Conservation (phyloP, 257 asterid species). For the Eustoma russellianum region DNA sequence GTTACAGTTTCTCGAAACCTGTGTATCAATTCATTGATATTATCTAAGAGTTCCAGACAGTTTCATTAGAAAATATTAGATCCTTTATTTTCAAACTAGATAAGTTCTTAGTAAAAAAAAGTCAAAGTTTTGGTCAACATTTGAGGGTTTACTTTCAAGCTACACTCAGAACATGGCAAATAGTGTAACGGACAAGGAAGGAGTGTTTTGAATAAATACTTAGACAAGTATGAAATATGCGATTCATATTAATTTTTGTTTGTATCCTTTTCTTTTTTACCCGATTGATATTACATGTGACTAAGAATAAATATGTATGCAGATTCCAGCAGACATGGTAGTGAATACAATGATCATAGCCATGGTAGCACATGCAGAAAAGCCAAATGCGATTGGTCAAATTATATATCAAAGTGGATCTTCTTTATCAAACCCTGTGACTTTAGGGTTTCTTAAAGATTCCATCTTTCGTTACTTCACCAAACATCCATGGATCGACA, state of each 20-base stretch:
- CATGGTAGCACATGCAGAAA: conserved; percentile 53
- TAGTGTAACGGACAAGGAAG: not conserved
- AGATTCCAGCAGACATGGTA: conserved; percentile 98
- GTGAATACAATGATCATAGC: conserved; percentile 82
- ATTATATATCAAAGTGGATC: conserved; percentile 73
- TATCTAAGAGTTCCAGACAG: too few species aligned
- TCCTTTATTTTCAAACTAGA: too few species aligned
- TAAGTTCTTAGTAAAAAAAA: too few species aligned
- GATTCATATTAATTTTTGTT: too few species aligned
- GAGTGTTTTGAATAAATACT: not conserved
- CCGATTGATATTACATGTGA: too few species aligned
- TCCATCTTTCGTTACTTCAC: conserved; percentile 39
- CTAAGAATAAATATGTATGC: conserved; percentile 3
- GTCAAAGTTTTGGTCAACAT: too few species aligned
- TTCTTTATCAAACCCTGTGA: conserved; percentile 64
- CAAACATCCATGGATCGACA: conserved; percentile 67
- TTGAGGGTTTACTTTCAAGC: too few species aligned
- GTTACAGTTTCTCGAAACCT: too few species aligned
- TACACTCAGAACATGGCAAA: too few species aligned
- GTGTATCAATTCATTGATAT: too few species aligned
- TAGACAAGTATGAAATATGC: not conserved
- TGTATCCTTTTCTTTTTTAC: too few species aligned
- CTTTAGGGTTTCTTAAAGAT: conserved; percentile 29
- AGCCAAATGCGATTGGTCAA: conserved; percentile 32
- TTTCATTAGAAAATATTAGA: too few species aligned